Evolutionary conservation across 768 basidiomycete species (phyloP), one percentile per base, ranked within the genome.

Genomic region (Royoungia palumana): DNA sequence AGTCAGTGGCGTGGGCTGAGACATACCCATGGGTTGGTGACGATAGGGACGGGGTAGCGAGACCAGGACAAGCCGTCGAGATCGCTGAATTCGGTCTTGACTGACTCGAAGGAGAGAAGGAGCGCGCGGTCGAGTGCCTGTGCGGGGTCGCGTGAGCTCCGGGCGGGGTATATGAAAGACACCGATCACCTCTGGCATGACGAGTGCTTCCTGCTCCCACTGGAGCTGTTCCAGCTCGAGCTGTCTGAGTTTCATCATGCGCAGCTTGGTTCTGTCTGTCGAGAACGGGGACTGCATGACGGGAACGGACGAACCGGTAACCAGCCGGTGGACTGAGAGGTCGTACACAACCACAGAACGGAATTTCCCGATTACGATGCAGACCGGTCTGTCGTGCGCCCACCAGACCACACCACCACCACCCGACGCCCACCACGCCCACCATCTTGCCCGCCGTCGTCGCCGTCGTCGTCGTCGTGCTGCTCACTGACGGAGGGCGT

Each of bases 51-150:
- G 5, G 69, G 67, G 24, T 68, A 63, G 38, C 67, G 68, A 16
- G 73, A 63, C 81, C 80, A 80, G 32, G 74, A 71, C 30, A 80
- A 64, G 0, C 82, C 82, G 46, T 83, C 82, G 14, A 83, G 72
- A 61, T 83, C 82, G 47, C 72, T 70, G 57, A 82, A 83, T 53
- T 83, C 81, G 8, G 76, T 75, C 52, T 83, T 83, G 28, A 83
- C 81, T 5, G 72, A 71, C 19, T 61, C 68, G 55, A 83, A 83
- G 1, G 80, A 75, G 43, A 62, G 57, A 19, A 61, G 17, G 22
- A 73, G 54, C 5, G 63, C 55, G 7, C 66, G 63, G 46, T 68
- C 47, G 47, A 63, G 62, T 30, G 61, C 66, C 71, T 72, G 42
- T 47, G 0, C 30, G 6, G 16, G 35, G 52, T 49, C 50, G 51